These are phyloP conservation scores for Citrullus mucosospermus DNA, from an alignment of 306 rosid species.

Conservation along the genomic window DNA sequence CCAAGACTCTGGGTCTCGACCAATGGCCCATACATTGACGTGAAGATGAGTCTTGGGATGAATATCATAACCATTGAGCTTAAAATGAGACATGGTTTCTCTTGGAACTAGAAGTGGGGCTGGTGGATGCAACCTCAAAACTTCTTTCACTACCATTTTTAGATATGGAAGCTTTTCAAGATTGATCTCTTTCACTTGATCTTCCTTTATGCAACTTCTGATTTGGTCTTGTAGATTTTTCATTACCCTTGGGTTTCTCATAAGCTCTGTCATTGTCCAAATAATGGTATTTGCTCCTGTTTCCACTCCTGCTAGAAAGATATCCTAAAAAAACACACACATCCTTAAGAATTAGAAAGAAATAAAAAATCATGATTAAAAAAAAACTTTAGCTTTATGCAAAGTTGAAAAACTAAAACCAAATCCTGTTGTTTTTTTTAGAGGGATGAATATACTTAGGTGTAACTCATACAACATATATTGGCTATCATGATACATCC, in stretches of 20 bases:
- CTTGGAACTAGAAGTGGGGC: not conserved
- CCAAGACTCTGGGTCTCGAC: conserved; percentile 24
- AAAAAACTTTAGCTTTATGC: no score
- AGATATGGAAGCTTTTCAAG: conserved; percentile 14
- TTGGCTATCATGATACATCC: no score
- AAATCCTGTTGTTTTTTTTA: no score
- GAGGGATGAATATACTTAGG: no score
- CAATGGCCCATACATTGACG: conserved; percentile 29
- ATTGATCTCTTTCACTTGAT: not conserved
- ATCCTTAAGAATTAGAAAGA: not conserved
- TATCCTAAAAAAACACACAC: not conserved
- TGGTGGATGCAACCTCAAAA: not conserved
- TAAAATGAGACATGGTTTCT: not conserved
- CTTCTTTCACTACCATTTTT: conserved; percentile 3
- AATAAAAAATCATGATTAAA: no score
- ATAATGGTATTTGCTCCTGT: conserved; percentile 9
- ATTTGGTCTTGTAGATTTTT: conserved; percentile 27
- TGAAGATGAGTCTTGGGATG: conserved; percentile 12
- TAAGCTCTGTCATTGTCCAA: conserved; percentile 27
- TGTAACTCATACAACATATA: no score
- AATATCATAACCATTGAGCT: conserved; percentile 5
- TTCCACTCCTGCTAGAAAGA: conserved; percentile 7
- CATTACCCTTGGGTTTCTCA: conserved; percentile 20
- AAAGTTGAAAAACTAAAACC: no score
- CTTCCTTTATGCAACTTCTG: conserved; percentile 14